Percentiles rank a stretch among this genome's conserved stretches.
These are phyloP conservation scores for Lophiostoma macrostomum DNA, from an alignment of 495 filamentous ascomycete species.

Conservation along the genomic window DNA sequence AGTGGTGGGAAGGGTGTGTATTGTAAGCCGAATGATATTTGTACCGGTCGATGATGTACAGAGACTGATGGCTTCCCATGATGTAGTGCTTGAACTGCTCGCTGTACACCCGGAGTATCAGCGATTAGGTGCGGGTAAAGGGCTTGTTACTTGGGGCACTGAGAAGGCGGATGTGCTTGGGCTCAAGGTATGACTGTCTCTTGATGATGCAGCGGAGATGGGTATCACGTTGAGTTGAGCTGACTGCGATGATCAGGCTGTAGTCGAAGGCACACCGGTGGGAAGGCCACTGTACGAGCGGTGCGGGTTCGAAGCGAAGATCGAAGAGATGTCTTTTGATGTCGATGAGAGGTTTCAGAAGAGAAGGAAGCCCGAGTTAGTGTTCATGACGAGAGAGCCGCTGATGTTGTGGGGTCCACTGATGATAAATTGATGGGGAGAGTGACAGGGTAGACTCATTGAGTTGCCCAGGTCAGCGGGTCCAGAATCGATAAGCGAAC, in stretches of 20 bases:
- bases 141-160: slow-evolving; percentile 13
- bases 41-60: background rate
- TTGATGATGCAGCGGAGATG: background rate
- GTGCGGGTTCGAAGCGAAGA: slow-evolving; percentile 1
- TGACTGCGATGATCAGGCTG: background rate
- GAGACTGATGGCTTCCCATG: background rate
- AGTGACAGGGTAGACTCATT: no score
- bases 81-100: slow-evolving; percentile 12
- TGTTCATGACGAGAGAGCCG: slow-evolving; percentile 9
- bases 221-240: background rate
- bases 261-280: slow-evolving; percentile 8
- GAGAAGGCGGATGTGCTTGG: slow-evolving; percentile 3
- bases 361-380: slow-evolving; percentile 5
- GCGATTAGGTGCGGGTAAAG: slow-evolving; percentile 12
- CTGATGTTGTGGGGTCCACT: no score
- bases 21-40: background rate
- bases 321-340: slow-evolving; percentile 17
- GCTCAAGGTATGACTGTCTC: slow-evolving; percentile 1
- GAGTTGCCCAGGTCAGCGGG: no score
- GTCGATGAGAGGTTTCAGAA: slow-evolving; percentile 2
- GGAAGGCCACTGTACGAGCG: slow-evolving; percentile 8
- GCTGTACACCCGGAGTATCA: slow-evolving; percentile 14
- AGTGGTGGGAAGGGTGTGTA: slow-evolving; percentile 5
- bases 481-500: no score
- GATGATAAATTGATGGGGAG: no score